These are phyloP conservation scores for Hebeloma cylindrosporum DNA, from an alignment of 768 basidiomycete genomes.

Conservation along the genomic window DNA sequence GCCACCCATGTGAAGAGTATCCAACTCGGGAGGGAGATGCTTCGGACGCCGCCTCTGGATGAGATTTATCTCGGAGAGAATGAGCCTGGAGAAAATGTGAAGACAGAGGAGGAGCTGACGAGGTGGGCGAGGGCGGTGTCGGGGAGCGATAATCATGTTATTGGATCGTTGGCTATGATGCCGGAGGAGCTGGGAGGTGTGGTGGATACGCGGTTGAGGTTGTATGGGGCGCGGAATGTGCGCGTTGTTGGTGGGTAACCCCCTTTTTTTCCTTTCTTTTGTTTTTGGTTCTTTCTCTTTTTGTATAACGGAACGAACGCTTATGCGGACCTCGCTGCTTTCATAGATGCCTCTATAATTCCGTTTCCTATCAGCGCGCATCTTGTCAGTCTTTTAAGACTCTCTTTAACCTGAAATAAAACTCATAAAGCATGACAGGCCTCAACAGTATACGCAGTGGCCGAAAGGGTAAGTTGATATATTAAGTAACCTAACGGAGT, in stretches of 20 bases:
- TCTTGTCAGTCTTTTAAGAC: conserved; percentile 21
- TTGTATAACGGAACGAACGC: background rate
- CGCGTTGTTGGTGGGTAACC: conserved; percentile 31
- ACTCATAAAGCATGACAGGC: conserved; percentile 6
- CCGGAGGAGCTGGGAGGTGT: conserved; percentile 38
- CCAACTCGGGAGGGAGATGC: conserved; percentile 31
- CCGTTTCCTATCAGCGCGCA: conserved; percentile 35
- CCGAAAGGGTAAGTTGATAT: conserved; percentile 24
- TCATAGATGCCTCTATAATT: conserved; percentile 32
- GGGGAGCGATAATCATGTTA: conserved; percentile 33
- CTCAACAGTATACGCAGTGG: conserved; percentile 31
- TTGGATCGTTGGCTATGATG: conserved; percentile 41
- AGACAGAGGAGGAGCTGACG: conserved; percentile 21
- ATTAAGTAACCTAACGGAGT: too few species aligned
- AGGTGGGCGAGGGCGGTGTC: conserved; percentile 27
- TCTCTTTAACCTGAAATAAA: background rate
- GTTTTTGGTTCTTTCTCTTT: background rate
- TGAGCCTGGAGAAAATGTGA: conserved; percentile 28
- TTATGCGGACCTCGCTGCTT: background rate
- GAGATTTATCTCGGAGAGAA: conserved; percentile 31
- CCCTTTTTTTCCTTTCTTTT: too few species aligned
- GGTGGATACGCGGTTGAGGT: conserved; percentile 33
- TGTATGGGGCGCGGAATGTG: conserved; percentile 37
- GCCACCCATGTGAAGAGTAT: conserved; percentile 31
- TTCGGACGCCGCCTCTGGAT: conserved; percentile 29